A percentile compares a stretch with the other conserved stretches of the same genome.
Evolutionary conservation across 805 yeast species (phyloP).

Genomic region (Ogataea methylovora): DNA sequence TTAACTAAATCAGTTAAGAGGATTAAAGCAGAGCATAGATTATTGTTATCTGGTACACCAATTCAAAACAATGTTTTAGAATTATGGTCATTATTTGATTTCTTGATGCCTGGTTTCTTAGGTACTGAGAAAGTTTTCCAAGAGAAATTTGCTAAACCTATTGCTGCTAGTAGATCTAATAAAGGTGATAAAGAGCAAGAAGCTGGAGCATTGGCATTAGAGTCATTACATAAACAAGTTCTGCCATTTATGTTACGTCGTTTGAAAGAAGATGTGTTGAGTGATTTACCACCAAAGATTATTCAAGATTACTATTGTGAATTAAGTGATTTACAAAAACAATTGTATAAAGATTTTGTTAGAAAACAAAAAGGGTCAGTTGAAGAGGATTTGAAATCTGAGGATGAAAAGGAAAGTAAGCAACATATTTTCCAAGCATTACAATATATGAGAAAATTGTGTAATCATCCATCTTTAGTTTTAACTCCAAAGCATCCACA

Average conservation of each 20-base stretch:
- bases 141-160: constrained; percentile 95
- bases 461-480: constrained; percentile 94
- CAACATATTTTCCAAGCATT: constrained; percentile 96
- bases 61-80: constrained; percentile 96
- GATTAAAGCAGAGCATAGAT: constrained; percentile 78
- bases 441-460: constrained; percentile 93
- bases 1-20: constrained; percentile 82
- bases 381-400: constrained; percentile 49
- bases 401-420: constrained; percentile 37
- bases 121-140: constrained; percentile 93
- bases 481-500: constrained; percentile 80
- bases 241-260: constrained; percentile 94
- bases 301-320: constrained; percentile 98
- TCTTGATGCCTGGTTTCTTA: constrained; percentile 96
- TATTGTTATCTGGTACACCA: constrained; percentile 94
- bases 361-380: constrained; percentile 73
- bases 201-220: constrained; percentile 92
- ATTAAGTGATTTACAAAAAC: constrained; percentile 81
- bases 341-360: constrained; percentile 83
- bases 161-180: constrained; percentile 85
- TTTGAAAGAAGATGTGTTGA: constrained; percentile 89
- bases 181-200: constrained; percentile 94
- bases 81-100: constrained; percentile 95
- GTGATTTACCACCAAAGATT: constrained; percentile 96
- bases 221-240: constrained; percentile 93